Evolutionary conservation across 257 asterid species (phyloP).

Genomic region (Lycium barbarum): DNA sequence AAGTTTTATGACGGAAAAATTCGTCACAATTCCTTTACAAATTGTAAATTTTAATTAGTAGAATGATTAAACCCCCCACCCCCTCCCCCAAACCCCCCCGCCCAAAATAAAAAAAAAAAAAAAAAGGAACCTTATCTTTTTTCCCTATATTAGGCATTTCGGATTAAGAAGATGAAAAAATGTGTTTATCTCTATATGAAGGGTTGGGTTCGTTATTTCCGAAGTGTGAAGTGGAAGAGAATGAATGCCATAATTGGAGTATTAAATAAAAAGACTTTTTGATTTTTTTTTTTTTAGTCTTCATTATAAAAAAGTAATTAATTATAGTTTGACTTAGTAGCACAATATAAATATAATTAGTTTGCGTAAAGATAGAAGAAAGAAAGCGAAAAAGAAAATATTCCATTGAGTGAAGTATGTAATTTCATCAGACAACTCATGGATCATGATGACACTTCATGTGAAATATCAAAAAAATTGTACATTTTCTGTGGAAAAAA

Average conservation of each 20-base stretch:
- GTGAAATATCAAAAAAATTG: not conserved
- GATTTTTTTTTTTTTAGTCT: not conserved
- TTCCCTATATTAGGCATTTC: no score
- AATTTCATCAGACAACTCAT: not conserved
- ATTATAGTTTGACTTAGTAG: not conserved
- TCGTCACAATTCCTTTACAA: not conserved
- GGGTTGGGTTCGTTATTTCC: no score
- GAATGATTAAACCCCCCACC: no score
- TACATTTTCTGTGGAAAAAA: not conserved
- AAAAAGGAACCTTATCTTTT: no score
- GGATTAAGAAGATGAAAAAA: not conserved
- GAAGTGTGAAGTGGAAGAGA: not conserved
- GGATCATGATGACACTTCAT: slow-evolving; percentile 15
- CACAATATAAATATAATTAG: not conserved
- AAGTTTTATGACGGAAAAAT: not conserved
- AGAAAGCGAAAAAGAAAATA: not conserved
- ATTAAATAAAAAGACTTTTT: not conserved
- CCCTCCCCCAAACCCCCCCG: no score
- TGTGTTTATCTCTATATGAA: not conserved
- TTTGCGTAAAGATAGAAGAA: not conserved
- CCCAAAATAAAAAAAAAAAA: no score
- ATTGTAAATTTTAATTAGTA: no score
- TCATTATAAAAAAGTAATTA: not conserved
- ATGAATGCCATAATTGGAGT: not conserved
- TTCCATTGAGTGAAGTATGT: not conserved